phyloP scores from a whole-genome alignment of 2,329 filamentous ascomycete species.

The Monosporascus sp. region DNA sequence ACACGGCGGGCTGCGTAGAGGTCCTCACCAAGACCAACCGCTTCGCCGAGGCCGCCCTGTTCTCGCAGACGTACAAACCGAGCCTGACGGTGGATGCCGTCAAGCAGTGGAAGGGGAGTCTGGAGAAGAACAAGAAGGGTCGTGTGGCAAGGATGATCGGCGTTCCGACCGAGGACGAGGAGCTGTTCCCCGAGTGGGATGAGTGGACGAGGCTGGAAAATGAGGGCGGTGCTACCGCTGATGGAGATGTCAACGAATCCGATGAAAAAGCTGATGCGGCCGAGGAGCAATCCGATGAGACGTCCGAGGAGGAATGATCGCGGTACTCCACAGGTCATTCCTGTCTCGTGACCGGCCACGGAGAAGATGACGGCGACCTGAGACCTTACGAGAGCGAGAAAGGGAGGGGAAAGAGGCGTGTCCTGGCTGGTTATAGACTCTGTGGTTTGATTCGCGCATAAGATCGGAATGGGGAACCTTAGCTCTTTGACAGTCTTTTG shows the following conservation, averaged over 20 bases:
- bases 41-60: conserved; percentile 79
- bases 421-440: no score
- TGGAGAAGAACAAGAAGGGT: conserved; percentile 81
- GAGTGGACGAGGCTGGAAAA: conserved; percentile 79
- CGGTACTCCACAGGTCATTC: background rate
- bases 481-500: no score
- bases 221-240: conserved; percentile 48
- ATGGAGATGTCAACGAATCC: conserved; percentile 23
- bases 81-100: conserved; percentile 64
- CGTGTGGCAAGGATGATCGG: conserved; percentile 81
- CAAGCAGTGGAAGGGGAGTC: conserved; percentile 70
- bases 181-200: conserved; percentile 95
- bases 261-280: conserved; percentile 16
- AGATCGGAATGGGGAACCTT: no score
- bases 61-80: conserved; percentile 93
- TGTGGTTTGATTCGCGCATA: no score
- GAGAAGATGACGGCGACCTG: no score
- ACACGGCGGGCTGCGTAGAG: conserved; percentile 75
- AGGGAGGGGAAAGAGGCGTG: no score
- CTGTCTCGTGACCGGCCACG: no score
- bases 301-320: conserved; percentile 1
- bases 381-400: no score
- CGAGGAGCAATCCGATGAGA: conserved; percentile 16
- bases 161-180: conserved; percentile 73
- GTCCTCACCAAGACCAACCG: conserved; percentile 75